Percentiles rank a stretch among this genome's conserved stretches.
Conservation (phyloP, 192 early-diverging fungal genomes). For the Dimargaris verticillata region DNA sequence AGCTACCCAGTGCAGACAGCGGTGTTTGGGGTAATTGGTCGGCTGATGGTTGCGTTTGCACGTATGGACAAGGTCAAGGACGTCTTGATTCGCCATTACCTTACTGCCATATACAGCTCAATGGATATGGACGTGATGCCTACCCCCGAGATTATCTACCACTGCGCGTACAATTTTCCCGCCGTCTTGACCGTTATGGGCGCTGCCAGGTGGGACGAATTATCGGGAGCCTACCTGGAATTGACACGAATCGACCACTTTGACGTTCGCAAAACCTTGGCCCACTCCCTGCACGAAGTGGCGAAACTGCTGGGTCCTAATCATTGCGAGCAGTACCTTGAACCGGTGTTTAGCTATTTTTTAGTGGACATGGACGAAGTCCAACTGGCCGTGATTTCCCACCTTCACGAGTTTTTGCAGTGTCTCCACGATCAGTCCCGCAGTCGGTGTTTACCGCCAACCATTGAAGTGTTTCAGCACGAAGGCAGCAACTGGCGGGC, state of each 20-base stretch:
- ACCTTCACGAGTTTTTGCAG: slow-evolving; percentile 44
- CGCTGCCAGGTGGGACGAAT: slow-evolving; percentile 21
- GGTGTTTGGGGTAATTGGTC: slow-evolving; percentile 26
- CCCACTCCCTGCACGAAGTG: slow-evolving; percentile 30
- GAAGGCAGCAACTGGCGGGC: slow-evolving; percentile 56
- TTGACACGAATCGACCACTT: slow-evolving; percentile 28
- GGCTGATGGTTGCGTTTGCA: slow-evolving; percentile 21
- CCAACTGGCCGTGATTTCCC: slow-evolving; percentile 48
- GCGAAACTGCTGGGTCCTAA: slow-evolving; percentile 21
- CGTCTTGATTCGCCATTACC: not conserved
- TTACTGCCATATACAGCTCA: not conserved
- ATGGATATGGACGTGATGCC: slow-evolving; percentile 13
- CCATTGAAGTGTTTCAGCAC: slow-evolving; percentile 47
- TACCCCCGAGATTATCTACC: slow-evolving; percentile 22
- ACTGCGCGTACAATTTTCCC: slow-evolving; percentile 29
- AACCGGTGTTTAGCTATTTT: slow-evolving; percentile 26
- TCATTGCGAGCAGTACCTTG: slow-evolving; percentile 18
- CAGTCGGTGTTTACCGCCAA: slow-evolving; percentile 43
- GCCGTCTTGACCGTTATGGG: slow-evolving; percentile 23
- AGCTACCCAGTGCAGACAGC: slow-evolving; percentile 28
- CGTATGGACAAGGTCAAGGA: not conserved
- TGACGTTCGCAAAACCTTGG: slow-evolving; percentile 27
- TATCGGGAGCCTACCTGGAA: slow-evolving; percentile 28
- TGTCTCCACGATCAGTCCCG: slow-evolving; percentile 40
- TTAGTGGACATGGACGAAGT: slow-evolving; percentile 35